phyloP scores from a whole-genome alignment of 2,329 filamentous ascomycete species.

The Claviceps humidiphila region DNA sequence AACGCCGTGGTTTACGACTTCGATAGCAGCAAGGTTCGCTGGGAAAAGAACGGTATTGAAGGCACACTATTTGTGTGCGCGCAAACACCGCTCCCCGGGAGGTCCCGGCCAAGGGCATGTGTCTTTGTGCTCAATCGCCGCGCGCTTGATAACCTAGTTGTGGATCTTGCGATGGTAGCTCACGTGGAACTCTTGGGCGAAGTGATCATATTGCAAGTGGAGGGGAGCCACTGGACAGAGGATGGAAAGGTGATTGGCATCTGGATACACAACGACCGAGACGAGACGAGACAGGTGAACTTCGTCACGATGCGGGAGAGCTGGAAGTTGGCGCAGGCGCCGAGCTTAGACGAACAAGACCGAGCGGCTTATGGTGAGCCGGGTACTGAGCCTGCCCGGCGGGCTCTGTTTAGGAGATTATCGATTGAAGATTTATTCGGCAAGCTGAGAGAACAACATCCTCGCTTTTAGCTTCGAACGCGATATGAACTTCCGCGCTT shows the following conservation, averaged over 20 bases:
- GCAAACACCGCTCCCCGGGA: conserved; percentile 29
- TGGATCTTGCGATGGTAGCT: conserved; percentile 46
- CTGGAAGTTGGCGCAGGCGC: conserved; percentile 25
- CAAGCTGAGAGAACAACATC: conserved; percentile 13
- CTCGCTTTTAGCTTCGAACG: not conserved
- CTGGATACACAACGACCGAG: conserved; percentile 40
- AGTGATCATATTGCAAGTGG: conserved; percentile 36
- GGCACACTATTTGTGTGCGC: conserved; percentile 83
- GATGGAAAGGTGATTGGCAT: conserved; percentile 35
- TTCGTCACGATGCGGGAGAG: conserved; percentile 28
- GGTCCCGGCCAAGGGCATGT: conserved; percentile 31
- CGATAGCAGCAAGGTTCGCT: conserved; percentile 46
- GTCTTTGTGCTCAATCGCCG: conserved; percentile 64
- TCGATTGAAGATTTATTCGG: conserved; percentile 34
- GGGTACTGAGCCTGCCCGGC: conserved; percentile 28
- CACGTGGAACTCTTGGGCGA: conserved; percentile 51
- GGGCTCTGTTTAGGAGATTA: conserved; percentile 29
- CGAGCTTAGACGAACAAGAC: conserved; percentile 13
- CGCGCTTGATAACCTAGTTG: conserved; percentile 55
- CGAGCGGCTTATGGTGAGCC: conserved; percentile 17
- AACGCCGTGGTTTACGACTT: conserved; percentile 83
- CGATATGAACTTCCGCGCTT: not conserved
- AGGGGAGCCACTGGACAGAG: conserved; percentile 18
- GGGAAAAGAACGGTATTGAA: conserved; percentile 79
- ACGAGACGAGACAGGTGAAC: conserved; percentile 29